Percentiles rank a stretch among this genome's conserved stretches.
phyloP scores from a whole-genome alignment of 2,329 filamentous ascomycete genomes.

The Elsinoe perseae region DNA sequence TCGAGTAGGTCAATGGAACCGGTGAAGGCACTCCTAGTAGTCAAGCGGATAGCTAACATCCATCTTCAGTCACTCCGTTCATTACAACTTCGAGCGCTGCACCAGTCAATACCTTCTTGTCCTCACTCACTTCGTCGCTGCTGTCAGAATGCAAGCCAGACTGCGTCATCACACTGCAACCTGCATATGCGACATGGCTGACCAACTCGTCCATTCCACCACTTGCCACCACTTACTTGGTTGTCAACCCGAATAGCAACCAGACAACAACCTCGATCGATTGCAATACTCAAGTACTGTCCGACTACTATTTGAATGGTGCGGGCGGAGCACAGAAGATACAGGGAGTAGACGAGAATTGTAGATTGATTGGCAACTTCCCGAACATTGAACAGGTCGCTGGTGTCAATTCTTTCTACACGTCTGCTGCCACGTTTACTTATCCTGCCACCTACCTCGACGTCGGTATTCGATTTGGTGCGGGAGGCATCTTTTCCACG shows the following conservation, averaged over 20 bases:
- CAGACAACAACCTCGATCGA: slow-evolving; percentile 2
- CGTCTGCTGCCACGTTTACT: neutral
- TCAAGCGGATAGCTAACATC: neutral
- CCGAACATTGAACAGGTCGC: slow-evolving; percentile 4
- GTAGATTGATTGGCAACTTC: neutral
- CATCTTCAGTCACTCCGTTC: neutral
- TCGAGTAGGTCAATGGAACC: slow-evolving; percentile 2
- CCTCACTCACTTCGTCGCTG: slow-evolving; percentile 2
- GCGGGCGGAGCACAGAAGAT: neutral
- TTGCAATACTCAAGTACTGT: slow-evolving; percentile 7
- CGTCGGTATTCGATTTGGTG: neutral
- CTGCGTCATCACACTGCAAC: slow-evolving; percentile 3
- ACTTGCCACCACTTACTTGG: neutral
- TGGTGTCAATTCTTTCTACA: slow-evolving; percentile 6
- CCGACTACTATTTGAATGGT: slow-evolving; percentile 3
- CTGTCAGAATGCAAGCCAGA: slow-evolving; percentile 1
- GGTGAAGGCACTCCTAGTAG: neutral
- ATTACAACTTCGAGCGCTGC: neutral
- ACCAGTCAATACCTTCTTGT: slow-evolving; percentile 4
- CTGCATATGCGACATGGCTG: slow-evolving; percentile 3
- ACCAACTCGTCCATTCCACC: slow-evolving; percentile 7
- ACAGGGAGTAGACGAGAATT: slow-evolving; percentile 4
- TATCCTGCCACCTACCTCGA: slow-evolving; percentile 6
- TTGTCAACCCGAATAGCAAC: slow-evolving; percentile 1
- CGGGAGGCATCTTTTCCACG: slow-evolving; percentile 2